These are phyloP conservation scores for Phytophthora sp. DNA, from an alignment of 352 stramenopile genomes.

Conservation along the genomic window DNA sequence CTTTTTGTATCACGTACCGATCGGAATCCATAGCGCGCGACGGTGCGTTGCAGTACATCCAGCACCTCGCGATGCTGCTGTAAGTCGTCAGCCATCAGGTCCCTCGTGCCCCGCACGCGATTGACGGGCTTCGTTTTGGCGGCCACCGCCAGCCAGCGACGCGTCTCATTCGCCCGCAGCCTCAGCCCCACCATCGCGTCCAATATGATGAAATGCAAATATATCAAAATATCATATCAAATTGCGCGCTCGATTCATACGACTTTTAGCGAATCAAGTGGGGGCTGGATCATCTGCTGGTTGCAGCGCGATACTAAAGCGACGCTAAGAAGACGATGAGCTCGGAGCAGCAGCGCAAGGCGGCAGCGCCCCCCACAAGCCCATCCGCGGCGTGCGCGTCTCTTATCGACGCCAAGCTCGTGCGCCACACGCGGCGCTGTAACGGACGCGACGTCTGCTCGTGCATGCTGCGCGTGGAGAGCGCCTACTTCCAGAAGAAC, in stretches of 20 bases:
- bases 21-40: slow-evolving; percentile 79
- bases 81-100: slow-evolving; percentile 68
- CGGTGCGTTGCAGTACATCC: slow-evolving; percentile 55
- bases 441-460: slow-evolving; percentile 70
- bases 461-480: slow-evolving; percentile 71
- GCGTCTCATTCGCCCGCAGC: slow-evolving; percentile 8
- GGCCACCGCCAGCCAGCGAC: slow-evolving; percentile 32
- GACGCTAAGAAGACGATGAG: slow-evolving; percentile 23
- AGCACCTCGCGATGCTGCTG: slow-evolving; percentile 74
- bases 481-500: slow-evolving; percentile 72
- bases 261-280: slow-evolving; percentile 26
- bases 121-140: slow-evolving; percentile 44
- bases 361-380: not conserved
- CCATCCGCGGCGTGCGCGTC: not conserved
- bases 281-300: slow-evolving; percentile 11
- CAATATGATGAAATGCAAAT: not conserved
- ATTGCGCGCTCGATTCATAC: too few species aligned
- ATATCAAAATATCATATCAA: not conserved
- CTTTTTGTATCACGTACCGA: slow-evolving; percentile 47
- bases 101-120: slow-evolving; percentile 78
- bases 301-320: slow-evolving; percentile 1
- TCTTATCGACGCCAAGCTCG: slow-evolving; percentile 19
- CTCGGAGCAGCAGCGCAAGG: slow-evolving; percentile 1
- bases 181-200: slow-evolving; percentile 15
- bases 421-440: slow-evolving; percentile 69